These are phyloP conservation scores for Avena atlantica DNA, from an alignment of 176 grass and related monocot species.

Conservation along the genomic window DNA sequence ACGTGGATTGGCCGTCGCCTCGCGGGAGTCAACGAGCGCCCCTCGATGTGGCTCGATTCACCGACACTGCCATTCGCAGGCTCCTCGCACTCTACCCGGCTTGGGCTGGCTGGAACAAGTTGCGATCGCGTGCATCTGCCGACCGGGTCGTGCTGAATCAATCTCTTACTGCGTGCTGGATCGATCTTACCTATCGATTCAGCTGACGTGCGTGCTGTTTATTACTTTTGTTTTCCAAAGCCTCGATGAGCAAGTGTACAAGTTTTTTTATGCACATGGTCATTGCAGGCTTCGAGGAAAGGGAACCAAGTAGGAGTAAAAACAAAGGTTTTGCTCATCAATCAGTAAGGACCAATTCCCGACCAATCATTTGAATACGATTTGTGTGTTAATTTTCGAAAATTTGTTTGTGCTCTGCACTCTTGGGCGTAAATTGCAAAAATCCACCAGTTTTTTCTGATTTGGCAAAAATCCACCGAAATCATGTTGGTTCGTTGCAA, in stretches of 20 bases:
- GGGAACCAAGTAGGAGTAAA: not conserved
- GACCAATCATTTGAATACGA: not conserved
- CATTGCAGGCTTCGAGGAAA: constrained; percentile 5
- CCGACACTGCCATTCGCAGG: not conserved
- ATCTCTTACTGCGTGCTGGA: not conserved
- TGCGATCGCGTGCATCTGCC: not conserved
- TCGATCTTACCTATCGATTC: too few species aligned
- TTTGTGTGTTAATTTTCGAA: not conserved
- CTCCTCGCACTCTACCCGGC: not conserved
- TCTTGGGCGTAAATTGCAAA: too few species aligned
- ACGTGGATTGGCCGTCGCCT: constrained; percentile 19
- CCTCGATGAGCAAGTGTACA: too few species aligned
- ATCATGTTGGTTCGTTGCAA: too few species aligned
- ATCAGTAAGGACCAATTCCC: not conserved
- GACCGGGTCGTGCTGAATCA: not conserved
- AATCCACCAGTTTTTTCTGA: too few species aligned
- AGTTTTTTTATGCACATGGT: not conserved
- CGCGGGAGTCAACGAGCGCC: not conserved
- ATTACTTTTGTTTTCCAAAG: too few species aligned
- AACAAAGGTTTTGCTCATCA: too few species aligned
- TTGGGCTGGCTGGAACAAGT: not conserved
- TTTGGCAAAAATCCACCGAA: too few species aligned
- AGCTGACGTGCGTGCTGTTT: too few species aligned
- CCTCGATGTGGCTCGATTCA: not conserved
- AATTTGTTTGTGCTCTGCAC: too few species aligned